A percentile compares a stretch with the other conserved stretches of the same genome.
Evolutionary conservation across 257 asterid genomes (phyloP).

Genomic region (Fraxinus anomala): DNA sequence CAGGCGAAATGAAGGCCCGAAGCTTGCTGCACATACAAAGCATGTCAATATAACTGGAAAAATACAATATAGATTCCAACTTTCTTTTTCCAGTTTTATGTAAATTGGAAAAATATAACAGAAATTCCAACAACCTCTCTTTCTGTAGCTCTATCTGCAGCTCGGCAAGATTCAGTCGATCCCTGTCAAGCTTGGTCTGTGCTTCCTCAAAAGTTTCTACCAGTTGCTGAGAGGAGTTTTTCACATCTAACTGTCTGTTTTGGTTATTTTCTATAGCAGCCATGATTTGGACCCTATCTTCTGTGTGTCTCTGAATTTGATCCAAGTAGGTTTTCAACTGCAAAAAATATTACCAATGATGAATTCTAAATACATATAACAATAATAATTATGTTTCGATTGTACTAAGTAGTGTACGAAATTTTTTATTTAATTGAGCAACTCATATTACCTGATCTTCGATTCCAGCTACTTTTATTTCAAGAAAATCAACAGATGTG

Average conservation of each 20-base stretch:
- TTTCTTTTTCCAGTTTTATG: background rate
- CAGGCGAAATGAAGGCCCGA: no score
- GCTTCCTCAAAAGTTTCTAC: constrained; percentile 64
- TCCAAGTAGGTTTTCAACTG: constrained; percentile 80
- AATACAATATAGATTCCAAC: background rate
- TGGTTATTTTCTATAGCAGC: constrained; percentile 60
- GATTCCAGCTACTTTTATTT: constrained; percentile 67
- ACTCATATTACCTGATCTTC: constrained; percentile 76
- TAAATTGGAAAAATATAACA: constrained; percentile 3
- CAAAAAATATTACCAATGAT: constrained; percentile 39
- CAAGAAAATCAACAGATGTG: constrained; percentile 57
- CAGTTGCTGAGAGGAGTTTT: constrained; percentile 55
- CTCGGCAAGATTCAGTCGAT: constrained; percentile 61
- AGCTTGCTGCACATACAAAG: no score
- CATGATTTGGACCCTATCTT: constrained; percentile 59
- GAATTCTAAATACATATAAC: background rate
- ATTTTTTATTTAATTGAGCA: background rate
- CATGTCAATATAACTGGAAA: background rate
- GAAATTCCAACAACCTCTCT: constrained; percentile 59
- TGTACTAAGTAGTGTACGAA: constrained; percentile 6
- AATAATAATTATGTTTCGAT: constrained; percentile 10
- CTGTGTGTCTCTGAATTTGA: constrained; percentile 71
- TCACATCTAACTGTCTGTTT: constrained; percentile 56
- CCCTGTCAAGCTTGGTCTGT: constrained; percentile 64
- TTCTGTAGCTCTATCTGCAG: constrained; percentile 88